These are phyloP conservation scores for Euphorbia tirucalli DNA, from an alignment of 345 rosid genomes.

Conservation along the genomic window DNA sequence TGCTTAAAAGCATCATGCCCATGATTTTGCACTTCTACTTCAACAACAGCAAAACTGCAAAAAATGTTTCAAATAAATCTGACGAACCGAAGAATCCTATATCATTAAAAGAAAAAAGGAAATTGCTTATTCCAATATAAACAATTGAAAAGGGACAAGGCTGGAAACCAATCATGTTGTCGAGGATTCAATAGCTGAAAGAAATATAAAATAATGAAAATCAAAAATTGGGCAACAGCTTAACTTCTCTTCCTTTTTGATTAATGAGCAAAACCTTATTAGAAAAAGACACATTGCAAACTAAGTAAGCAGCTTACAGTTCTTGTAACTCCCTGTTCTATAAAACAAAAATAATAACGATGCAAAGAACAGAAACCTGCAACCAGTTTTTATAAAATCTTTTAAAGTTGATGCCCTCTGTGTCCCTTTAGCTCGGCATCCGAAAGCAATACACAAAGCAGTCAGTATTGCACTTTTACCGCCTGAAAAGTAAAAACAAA, in stretches of 20 bases:
- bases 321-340: neutral
- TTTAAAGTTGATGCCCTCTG: conserved; percentile 77
- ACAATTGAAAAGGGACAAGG: neutral
- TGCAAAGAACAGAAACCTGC: conserved; percentile 51
- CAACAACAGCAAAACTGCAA: conserved; percentile 70
- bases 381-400: conserved; percentile 83
- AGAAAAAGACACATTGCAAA: neutral
- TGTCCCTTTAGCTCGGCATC: conserved; percentile 87
- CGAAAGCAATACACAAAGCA: conserved; percentile 87
- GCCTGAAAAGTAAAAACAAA: conserved; percentile 41
- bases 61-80: neutral
- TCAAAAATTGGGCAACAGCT: neutral
- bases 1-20: conserved; percentile 86
- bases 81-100: neutral
- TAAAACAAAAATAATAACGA: neutral
- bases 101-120: neutral
- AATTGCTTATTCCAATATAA: neutral
- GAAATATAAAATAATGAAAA: neutral
- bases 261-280: neutral
- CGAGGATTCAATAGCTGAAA: neutral
- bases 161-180: neutral
- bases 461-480: conserved; percentile 93
- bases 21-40: conserved; percentile 66
- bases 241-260: neutral
- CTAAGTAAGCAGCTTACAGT: neutral